A percentile compares a stretch with the other conserved stretches of the same genome.
phyloP scores from a whole-genome alignment of 352 stramenopile species.

The Blastocystis sp. region DNA sequence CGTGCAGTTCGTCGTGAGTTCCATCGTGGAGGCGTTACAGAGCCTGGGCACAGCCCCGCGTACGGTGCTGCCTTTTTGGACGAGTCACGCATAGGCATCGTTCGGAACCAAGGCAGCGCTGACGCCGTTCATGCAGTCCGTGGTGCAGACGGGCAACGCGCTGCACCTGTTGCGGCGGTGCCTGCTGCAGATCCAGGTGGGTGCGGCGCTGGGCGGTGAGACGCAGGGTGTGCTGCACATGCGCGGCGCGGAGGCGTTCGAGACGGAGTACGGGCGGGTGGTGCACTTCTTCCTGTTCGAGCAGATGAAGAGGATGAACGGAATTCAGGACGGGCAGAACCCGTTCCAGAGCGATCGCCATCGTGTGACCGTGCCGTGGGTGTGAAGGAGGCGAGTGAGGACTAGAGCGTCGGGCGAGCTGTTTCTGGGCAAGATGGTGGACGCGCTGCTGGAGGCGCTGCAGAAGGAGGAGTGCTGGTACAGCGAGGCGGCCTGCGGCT shows the following conservation, averaged over 20 bases:
- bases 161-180: neutral
- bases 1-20: neutral
- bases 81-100: neutral
- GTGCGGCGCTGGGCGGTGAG: neutral
- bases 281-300: slow-evolving; percentile 15
- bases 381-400: neutral
- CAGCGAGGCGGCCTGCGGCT: slow-evolving; percentile 23
- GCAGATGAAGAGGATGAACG: neutral
- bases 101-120: neutral
- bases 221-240: slow-evolving; percentile 6
- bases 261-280: slow-evolving; percentile 16
- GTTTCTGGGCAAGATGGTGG: neutral
- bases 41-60: neutral
- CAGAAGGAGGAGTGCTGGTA: slow-evolving; percentile 13
- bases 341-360: slow-evolving; percentile 13
- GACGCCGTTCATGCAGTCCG: neutral
- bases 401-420: neutral
- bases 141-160: slow-evolving; percentile 2
- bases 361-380: neutral
- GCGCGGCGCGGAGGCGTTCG: neutral
- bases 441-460: neutral
- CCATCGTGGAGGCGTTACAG: neutral
- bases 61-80: neutral
- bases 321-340: neutral
- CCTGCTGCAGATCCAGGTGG: slow-evolving; percentile 2